phyloP scores from a whole-genome alignment of 345 rosid genomes.

The Moringa oleifera region DNA sequence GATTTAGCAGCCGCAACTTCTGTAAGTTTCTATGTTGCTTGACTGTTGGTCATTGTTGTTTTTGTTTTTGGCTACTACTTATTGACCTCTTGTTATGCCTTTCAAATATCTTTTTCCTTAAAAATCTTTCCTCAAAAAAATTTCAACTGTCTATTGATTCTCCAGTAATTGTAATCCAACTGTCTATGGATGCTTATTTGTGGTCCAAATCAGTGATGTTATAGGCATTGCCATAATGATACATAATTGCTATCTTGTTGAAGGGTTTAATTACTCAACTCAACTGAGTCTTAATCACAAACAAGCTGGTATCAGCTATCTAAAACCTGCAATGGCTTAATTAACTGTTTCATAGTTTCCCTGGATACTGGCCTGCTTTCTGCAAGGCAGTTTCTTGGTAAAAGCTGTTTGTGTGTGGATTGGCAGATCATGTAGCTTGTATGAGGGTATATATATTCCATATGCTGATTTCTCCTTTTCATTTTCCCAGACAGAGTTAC shows the following conservation, averaged over 20 bases:
- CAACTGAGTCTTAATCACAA: background rate
- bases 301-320: background rate
- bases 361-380: background rate
- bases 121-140: no score
- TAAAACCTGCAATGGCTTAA: background rate
- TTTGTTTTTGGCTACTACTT: background rate
- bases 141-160: no score
- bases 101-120: no score
- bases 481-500: background rate
- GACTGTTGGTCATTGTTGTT: slow-evolving; percentile 6
- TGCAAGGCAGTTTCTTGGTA: background rate
- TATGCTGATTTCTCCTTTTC: background rate
- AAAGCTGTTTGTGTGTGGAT: background rate
- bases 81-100: background rate
- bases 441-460: no score
- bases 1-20: slow-evolving; percentile 65
- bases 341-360: background rate
- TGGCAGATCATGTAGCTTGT: background rate
- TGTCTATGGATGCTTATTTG: background rate
- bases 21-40: slow-evolving; percentile 40
- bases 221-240: background rate
- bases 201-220: background rate
- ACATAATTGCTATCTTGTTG: background rate
- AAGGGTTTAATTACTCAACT: background rate
- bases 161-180: no score